A percentile compares a stretch with the other conserved stretches of the same genome.
These are phyloP conservation scores for Sicyos edulis DNA, from an alignment of 306 rosid species.

Conservation along the genomic window DNA sequence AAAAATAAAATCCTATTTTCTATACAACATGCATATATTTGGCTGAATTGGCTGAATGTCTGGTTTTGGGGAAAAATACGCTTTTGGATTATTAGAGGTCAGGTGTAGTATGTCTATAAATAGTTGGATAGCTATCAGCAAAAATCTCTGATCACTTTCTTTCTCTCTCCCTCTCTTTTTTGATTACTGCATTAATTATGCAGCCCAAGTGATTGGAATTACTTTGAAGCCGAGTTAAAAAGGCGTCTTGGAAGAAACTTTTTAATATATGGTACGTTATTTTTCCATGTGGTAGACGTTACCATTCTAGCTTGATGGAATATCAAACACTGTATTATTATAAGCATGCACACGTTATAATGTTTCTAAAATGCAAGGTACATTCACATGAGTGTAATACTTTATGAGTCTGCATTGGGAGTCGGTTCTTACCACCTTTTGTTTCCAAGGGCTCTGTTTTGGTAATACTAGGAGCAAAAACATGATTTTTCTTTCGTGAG, in stretches of 20 bases:
- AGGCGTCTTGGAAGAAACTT: conserved; percentile 73
- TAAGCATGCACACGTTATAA: neutral
- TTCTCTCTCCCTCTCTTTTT: neutral
- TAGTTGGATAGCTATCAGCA: neutral
- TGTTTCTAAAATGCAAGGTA: conserved; percentile 5
- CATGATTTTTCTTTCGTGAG: neutral
- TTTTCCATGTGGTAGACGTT: neutral
- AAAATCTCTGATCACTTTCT: neutral
- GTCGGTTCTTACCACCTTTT: neutral
- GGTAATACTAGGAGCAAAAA: neutral
- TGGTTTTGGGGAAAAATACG: neutral
- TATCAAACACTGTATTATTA: neutral
- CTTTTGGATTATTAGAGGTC: conserved; percentile 4
- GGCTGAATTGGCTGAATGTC: neutral
- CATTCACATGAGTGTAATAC: neutral
- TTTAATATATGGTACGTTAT: conserved; percentile 59
- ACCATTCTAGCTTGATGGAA: neutral
- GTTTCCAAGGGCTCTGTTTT: neutral
- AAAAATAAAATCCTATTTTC: neutral
- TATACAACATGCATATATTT: neutral
- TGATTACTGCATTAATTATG: conserved; percentile 25
- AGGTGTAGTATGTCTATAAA: neutral
- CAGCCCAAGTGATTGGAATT: conserved; percentile 92
- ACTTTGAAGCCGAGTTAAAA: conserved; percentile 74
- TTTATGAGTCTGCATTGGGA: neutral